These are phyloP conservation scores for Penicillium taxi DNA, from an alignment of 495 filamentous ascomycete species.

Conservation along the genomic window DNA sequence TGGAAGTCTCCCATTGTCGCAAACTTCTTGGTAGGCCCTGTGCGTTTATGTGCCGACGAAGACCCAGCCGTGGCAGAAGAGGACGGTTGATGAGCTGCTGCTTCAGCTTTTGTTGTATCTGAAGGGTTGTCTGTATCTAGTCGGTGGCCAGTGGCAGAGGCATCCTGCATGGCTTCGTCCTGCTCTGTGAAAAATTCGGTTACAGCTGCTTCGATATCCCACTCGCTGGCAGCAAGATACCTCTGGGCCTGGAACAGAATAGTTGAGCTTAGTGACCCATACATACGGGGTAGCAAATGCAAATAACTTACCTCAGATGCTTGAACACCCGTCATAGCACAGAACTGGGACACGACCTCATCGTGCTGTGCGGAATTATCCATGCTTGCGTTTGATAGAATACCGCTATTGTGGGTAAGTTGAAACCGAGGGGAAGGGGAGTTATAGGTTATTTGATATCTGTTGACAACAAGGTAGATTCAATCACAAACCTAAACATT, in stretches of 20 bases:
- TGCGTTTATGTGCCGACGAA: conserved; percentile 24
- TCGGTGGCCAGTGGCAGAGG: conserved; percentile 23
- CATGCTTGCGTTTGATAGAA: conserved; percentile 31
- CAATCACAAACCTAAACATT: conserved; percentile 13
- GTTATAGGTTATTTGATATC: not conserved
- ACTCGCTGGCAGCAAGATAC: conserved; percentile 58
- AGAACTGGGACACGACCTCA: conserved; percentile 64
- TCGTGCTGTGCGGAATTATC: conserved; percentile 55
- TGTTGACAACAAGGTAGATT: conserved; percentile 11
- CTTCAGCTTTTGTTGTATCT: conserved; percentile 12
- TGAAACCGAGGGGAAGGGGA: too few relatives aligned
- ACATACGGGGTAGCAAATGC: too few relatives aligned
- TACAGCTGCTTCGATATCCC: conserved; percentile 62
- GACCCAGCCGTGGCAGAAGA: conserved; percentile 25
- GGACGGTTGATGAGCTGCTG: conserved; percentile 20
- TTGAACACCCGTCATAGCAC: conserved; percentile 57
- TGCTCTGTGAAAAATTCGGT: conserved; percentile 62
- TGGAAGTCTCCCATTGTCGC: conserved; percentile 48
- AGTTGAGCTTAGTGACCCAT: not conserved
- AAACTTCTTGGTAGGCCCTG: conserved; percentile 44
- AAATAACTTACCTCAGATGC: conserved; percentile 51
- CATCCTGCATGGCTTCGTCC: conserved; percentile 48
- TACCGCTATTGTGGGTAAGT: too few relatives aligned
- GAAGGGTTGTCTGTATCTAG: conserved; percentile 22
- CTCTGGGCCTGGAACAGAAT: conserved; percentile 51